A percentile compares a stretch with the other conserved stretches of the same genome.
Conservation (phyloP, 768 basidiomycete genomes). For the Hydnum rufescens region DNA sequence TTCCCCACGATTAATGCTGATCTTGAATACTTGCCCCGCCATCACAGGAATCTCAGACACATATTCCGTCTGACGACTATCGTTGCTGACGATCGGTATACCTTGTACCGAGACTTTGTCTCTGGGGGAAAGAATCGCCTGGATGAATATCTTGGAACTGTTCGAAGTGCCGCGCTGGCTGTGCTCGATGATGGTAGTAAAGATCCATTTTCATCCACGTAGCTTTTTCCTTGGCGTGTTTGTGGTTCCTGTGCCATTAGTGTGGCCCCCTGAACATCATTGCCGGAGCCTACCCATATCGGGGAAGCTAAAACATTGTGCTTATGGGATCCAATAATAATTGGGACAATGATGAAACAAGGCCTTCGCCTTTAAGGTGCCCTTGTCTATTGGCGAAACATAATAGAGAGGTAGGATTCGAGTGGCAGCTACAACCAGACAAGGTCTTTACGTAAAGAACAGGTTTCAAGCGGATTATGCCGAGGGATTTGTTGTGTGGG, state of each 20-base stretch:
- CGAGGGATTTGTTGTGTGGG: no score
- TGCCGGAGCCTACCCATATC: neutral
- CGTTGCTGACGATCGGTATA: constrained; percentile 74
- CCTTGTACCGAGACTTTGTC: constrained; percentile 71
- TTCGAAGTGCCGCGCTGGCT: constrained; percentile 50
- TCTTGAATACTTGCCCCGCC: neutral
- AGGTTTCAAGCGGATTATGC: no score
- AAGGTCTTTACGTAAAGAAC: no score
- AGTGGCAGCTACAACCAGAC: no score
- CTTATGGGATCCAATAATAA: no score
- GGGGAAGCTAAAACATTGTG: no score
- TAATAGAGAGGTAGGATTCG: no score
- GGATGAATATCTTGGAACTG: constrained; percentile 51
- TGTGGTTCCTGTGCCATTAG: neutral
- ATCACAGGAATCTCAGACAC: constrained; percentile 50
- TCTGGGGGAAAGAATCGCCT: constrained; percentile 38
- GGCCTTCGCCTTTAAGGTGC: no score
- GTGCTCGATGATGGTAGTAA: constrained; percentile 48
- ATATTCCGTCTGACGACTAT: constrained; percentile 62
- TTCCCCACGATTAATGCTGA: neutral
- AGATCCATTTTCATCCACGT: neutral
- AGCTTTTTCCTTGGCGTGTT: neutral
- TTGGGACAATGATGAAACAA: no score
- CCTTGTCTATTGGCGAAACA: no score
- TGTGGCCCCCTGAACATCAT: neutral